Evolutionary conservation across 345 rosid genomes (phyloP).

Genomic region (Eutrema yunnanense): DNA sequence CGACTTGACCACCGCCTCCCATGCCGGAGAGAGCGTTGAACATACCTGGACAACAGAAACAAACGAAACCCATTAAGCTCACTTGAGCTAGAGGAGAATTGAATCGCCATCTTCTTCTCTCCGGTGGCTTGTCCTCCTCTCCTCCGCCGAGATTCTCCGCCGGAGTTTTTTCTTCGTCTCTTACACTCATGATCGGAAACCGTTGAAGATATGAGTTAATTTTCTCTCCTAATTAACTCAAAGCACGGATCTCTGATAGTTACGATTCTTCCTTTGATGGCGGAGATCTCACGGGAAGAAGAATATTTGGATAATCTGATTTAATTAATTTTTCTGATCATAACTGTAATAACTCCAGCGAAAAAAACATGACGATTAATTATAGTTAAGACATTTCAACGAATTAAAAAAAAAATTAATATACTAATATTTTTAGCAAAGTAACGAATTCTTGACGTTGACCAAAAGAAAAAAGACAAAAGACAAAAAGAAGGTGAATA

Average conservation of each 20-base stretch:
- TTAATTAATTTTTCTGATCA: background rate
- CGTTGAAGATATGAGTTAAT: background rate
- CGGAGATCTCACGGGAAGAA: conserved; percentile 10
- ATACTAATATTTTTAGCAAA: background rate
- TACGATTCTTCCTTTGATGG: conserved; percentile 1
- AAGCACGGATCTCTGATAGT: conserved; percentile 16
- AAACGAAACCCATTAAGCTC: conserved; percentile 67
- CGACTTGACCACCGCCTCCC: conserved; percentile 95
- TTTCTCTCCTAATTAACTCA: background rate
- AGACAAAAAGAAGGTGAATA: background rate
- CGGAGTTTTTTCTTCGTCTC: background rate
- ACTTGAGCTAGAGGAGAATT: conserved; percentile 80
- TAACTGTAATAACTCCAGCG: background rate
- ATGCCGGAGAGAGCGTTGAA: conserved; percentile 93
- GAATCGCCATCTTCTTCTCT: conserved; percentile 34
- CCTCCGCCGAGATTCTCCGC: conserved; percentile 1
- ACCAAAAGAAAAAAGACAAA: background rate
- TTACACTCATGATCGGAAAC: conserved; percentile 8
- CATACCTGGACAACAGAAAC: conserved; percentile 97
- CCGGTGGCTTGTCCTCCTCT: background rate
- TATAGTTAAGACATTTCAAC: background rate
- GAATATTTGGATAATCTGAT: background rate
- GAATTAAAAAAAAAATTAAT: background rate
- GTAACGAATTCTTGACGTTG: background rate
- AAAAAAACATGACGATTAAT: background rate